Base-by-base conservation (phyloP, 345 rosid species). In the Eucalyptus camaldulensis region DNA sequence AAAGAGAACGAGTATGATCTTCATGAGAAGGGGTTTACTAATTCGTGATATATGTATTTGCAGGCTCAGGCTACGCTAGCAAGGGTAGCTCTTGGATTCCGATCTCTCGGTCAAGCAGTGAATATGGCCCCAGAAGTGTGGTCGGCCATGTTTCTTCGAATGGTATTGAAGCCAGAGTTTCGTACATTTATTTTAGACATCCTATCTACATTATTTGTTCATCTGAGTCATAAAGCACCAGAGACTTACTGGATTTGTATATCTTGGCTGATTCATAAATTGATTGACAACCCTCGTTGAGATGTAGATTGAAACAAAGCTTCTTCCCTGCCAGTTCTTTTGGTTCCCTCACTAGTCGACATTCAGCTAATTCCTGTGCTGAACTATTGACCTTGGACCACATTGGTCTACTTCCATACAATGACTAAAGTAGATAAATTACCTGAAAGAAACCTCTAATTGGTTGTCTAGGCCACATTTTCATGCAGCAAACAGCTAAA, bases 121-220 rank as follows among this genome's bases (percentile, higher is more conserved):
- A 95, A 94, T 91, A 88, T 95, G 91, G 98, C 97, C 31, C 97
- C 98, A 1, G 98, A 95, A 92, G 90, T 95, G 91, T 97, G 99
- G 98, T 93, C 93, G 29, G 93, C 95, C 53, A 96, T 98, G 99
- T 88, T 95, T 44, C 56, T 95, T 80, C 93, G 98, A 37, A 91
- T 96, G 92, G 92, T 92, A 24, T 54, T 90, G 91, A 97, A 90
- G 92, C 95, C 96, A 2, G 95, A 97, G 89, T 92, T 94, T 90
- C 96, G 94, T 90, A 89, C 89, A 88, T 96, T 94, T 89, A 88
- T 88, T 90, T 81, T 90, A 10, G 99, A 96, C 90, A 88, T 95
- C 49, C 80, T 94, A 86, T 96, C 96, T 40, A 96, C 97, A 29
- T 81, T 98, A 83, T 15, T 88, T 80, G 44, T 85, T 37, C 95